Evolutionary conservation across 2,329 filamentous ascomycete species (phyloP), one percentile per base, ranked within the genome.

Genomic region (Alternaria ethzedia): DNA sequence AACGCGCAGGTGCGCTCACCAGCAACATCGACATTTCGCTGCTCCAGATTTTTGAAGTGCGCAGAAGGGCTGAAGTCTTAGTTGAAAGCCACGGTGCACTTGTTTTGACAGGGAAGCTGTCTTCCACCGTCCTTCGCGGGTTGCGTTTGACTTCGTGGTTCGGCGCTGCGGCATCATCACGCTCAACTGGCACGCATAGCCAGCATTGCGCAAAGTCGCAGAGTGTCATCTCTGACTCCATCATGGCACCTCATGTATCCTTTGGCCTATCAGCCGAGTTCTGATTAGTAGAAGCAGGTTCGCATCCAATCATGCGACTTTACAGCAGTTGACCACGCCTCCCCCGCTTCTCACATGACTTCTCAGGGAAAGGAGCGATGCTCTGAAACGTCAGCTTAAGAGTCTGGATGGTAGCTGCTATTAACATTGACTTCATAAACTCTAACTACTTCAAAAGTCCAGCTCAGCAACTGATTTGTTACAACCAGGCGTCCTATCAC

Each of bases 361-460:
- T 41, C 36, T 11, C 8, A 41, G 9, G n/a, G 8, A 10, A 41
- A 17, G n/a, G 36, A 41, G 6, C 2, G 36, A 0, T 11, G n/a
- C 36, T 11, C 36, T 9, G 5, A 41, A n/a, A 41, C 5, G n/a
- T 41, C 1, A 6, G 1, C 15, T 6, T n/a, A 41, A 10, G 5
- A 41, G 36, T 5, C 36, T 4, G 36, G 4, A 41, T 6, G 3
- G 36, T 41, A 41, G 10, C 36, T 41, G 36, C n/a, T 11, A 11
- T 41, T 11, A 11, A 2, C 3, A 6, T 1, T 17, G 15, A 41
- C 1, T 17, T 17, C 6, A 11, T 10, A 0, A 10, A 11, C 3
- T 3, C 9, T 0, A 0, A 17, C 36, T 17, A 11, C 36, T 1
- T 5, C n/a, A 41, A 0, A 9, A 41, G 15, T 17, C n/a, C 0